A percentile compares a stretch with the other conserved stretches of the same genome.
phyloP scores from a whole-genome alignment of 805 yeast species.

The Saccharomycopsis oosterbeekiorum region DNA sequence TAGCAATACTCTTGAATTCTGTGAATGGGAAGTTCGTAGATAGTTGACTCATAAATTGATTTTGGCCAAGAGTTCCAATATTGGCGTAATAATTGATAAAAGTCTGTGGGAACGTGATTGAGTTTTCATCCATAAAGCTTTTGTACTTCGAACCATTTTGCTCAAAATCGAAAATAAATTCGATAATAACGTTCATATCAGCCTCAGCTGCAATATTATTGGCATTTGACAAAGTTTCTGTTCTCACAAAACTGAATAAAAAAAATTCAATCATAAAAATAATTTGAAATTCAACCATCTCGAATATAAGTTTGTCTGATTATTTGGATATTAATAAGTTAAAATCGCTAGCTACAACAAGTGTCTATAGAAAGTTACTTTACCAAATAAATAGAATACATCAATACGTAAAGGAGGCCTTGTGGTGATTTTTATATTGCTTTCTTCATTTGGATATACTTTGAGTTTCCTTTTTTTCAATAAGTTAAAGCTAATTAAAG shows the following conservation, averaged over 20 bases:
- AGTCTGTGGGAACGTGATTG: slow-evolving; percentile 23
- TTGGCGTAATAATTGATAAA: slow-evolving; percentile 26
- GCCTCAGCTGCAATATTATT: slow-evolving; percentile 22
- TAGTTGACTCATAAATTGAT: slow-evolving; percentile 22
- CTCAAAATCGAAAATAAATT: slow-evolving; percentile 23
- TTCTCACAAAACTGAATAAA: background rate
- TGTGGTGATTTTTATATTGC: too few species aligned
- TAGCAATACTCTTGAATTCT: slow-evolving; percentile 25
- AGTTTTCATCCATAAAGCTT: slow-evolving; percentile 23
- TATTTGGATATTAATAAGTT: too few species aligned
- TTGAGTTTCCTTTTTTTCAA: too few species aligned
- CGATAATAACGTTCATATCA: slow-evolving; percentile 23
- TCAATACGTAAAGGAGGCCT: too few species aligned
- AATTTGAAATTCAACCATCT: background rate
- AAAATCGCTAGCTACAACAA: too few species aligned
- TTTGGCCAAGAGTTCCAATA: slow-evolving; percentile 17
- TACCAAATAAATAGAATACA: too few species aligned
- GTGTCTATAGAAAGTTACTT: too few species aligned
- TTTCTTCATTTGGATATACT: too few species aligned
- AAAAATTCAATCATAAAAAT: background rate
- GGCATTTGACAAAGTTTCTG: slow-evolving; percentile 20
- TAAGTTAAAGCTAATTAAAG: too few species aligned
- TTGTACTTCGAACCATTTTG: slow-evolving; percentile 21
- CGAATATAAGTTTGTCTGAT: too few species aligned
- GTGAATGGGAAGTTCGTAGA: slow-evolving; percentile 26